These are phyloP conservation scores for Diaporthe eres DNA, from an alignment of 2,329 filamentous ascomycete genomes.

Conservation along the genomic window DNA sequence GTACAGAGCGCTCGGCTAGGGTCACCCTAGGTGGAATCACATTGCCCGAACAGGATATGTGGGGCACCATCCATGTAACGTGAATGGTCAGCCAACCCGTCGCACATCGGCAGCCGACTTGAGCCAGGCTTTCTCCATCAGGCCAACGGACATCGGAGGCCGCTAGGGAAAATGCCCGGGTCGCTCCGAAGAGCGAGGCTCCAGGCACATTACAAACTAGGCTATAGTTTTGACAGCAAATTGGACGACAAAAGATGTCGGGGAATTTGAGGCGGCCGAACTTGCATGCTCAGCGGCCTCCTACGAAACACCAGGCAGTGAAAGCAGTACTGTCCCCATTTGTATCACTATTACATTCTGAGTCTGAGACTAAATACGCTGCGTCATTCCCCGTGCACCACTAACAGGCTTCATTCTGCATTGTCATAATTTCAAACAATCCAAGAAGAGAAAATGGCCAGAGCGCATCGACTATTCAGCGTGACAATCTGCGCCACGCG, in stretches of 20 bases:
- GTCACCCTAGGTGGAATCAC: no score
- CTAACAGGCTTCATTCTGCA: background rate
- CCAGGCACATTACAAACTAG: no score
- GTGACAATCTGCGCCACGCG: constrained; percentile 20
- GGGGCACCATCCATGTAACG: constrained; percentile 6
- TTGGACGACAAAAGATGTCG: no score
- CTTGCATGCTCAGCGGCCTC: background rate
- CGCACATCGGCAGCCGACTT: constrained; percentile 15
- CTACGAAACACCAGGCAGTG: background rate
- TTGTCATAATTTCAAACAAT: background rate
- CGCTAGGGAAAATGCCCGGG: background rate
- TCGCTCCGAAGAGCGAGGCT: background rate
- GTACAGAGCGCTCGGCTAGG: background rate
- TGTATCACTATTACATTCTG: no score
- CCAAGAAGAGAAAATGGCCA: background rate
- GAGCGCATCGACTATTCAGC: background rate
- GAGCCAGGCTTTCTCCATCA: background rate
- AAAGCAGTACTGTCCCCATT: no score
- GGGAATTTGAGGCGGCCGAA: background rate
- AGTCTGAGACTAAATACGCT: background rate
- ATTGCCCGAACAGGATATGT: constrained; percentile 3
- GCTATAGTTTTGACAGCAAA: background rate
- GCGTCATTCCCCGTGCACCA: background rate
- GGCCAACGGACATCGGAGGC: background rate
- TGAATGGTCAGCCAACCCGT: constrained; percentile 1